Conservation (phyloP, 192 early-diverging fungal genomes). For the Lunasporangiospora selenospora region DNA sequence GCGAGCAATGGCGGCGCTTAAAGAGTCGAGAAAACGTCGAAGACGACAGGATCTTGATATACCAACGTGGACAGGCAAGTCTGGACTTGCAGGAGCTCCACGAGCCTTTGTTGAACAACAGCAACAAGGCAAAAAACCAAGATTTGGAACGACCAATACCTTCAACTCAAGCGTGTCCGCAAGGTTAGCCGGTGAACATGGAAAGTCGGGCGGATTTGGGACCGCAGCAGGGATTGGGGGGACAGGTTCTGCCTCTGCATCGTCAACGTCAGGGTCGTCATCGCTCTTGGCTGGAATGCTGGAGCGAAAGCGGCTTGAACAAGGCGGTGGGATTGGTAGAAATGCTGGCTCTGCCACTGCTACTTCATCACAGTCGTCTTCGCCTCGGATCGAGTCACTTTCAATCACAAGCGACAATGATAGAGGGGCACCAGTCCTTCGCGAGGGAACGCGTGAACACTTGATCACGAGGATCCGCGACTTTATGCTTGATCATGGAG, state of each 20-base stretch:
- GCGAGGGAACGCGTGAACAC: conserved; percentile 31
- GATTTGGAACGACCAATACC: conserved; percentile 41
- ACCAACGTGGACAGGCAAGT: conserved; percentile 93
- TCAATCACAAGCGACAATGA: not conserved
- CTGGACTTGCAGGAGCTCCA: conserved; percentile 63
- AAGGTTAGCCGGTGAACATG: not conserved
- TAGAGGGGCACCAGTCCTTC: too few species aligned
- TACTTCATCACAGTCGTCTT: not conserved
- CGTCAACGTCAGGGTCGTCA: conserved; percentile 43
- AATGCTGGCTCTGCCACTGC: not conserved
- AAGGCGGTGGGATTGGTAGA: conserved; percentile 5
- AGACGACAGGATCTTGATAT: conserved; percentile 67
- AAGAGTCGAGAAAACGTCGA: conserved; percentile 70
- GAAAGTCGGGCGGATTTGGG: conserved; percentile 11
- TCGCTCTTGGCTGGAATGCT: conserved; percentile 49
- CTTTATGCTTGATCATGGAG: conserved; percentile 54
- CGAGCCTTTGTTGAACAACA: conserved; percentile 33
- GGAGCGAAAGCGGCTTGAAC: conserved; percentile 49
- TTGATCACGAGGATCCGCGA: conserved; percentile 64
- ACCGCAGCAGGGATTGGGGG: conserved; percentile 29
- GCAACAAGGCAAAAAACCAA: conserved; percentile 39
- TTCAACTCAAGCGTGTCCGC: conserved; percentile 21
- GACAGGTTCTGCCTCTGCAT: not conserved
- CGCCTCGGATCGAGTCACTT: not conserved
- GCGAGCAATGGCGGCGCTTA: conserved; percentile 79